Evolutionary conservation across 768 basidiomycete species (phyloP).

Genomic region (Agaricus bisporus): DNA sequence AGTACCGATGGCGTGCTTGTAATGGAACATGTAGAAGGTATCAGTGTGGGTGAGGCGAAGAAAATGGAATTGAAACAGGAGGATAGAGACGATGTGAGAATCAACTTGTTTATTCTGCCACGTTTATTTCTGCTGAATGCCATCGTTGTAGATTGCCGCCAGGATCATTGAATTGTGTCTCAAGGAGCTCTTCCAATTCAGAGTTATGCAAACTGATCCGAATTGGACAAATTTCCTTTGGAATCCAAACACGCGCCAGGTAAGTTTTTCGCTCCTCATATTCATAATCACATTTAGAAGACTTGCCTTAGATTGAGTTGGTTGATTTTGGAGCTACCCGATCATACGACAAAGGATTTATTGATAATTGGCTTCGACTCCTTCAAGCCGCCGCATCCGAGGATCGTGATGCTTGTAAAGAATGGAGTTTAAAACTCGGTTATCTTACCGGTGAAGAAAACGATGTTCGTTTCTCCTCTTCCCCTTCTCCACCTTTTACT

Average conservation of each 20-base stretch:
- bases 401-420: slow-evolving; percentile 60
- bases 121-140: neutral
- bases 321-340: slow-evolving; percentile 97
- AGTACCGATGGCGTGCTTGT: slow-evolving; percentile 82
- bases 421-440: slow-evolving; percentile 75
- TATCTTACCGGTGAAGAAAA: slow-evolving; percentile 90
- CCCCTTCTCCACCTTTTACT: neutral
- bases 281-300: neutral
- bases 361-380: slow-evolving; percentile 82
- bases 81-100: slow-evolving; percentile 66
- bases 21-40: slow-evolving; percentile 80
- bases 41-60: slow-evolving; percentile 67
- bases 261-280: slow-evolving; percentile 15
- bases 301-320: slow-evolving; percentile 55
- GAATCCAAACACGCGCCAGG: slow-evolving; percentile 61
- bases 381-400: slow-evolving; percentile 71
- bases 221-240: slow-evolving; percentile 99
- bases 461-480: slow-evolving; percentile 41
- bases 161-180: slow-evolving; percentile 82
- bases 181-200: slow-evolving; percentile 84
- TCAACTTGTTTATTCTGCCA: neutral
- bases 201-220: slow-evolving; percentile 97
- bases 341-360: slow-evolving; percentile 78
- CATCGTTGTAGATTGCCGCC: slow-evolving; percentile 62
- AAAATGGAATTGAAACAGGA: slow-evolving; percentile 50